Conservation (phyloP, 2,329 filamentous ascomycete genomes). For the Colletotrichum noveboracense region DNA sequence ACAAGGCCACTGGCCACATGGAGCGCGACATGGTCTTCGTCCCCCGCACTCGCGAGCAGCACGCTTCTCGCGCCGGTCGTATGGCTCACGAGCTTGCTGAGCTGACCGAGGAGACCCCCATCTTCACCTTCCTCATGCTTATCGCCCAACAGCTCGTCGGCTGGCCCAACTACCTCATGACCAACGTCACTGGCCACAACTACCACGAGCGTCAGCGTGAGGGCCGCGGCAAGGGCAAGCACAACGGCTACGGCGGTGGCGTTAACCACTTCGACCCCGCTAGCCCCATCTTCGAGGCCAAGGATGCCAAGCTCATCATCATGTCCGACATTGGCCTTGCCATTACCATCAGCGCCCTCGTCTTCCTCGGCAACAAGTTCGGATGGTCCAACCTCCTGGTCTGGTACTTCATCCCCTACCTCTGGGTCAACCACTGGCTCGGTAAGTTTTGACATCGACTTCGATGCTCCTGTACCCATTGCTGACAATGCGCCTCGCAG, state of each 20-base stretch:
- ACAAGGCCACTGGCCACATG: conserved; percentile 98
- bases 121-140: conserved; percentile 76
- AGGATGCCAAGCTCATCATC: conserved; percentile 85
- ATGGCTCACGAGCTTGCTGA: conserved; percentile 83
- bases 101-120: conserved; percentile 92
- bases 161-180: conserved; percentile 90
- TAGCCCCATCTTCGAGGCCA: conserved; percentile 90
- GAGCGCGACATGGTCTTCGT: conserved; percentile 99
- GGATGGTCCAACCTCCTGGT: conserved; percentile 88
- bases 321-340: conserved; percentile 84
- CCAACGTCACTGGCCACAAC: conserved; percentile 97
- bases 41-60: conserved; percentile 87
- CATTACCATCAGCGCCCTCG: conserved; percentile 66
- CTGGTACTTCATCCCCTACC: conserved; percentile 94
- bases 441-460: conserved; percentile 62
- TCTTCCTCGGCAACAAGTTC: conserved; percentile 75
- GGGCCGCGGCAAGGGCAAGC: conserved; percentile 91
- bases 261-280: conserved; percentile 95
- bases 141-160: conserved; percentile 87
- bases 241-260: conserved; percentile 77
- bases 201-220: conserved; percentile 89
- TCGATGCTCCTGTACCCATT: background rate
- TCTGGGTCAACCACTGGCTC: conserved; percentile 99
- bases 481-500: conserved; percentile 48
- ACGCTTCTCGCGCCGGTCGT: conserved; percentile 76